A percentile compares a stretch with the other conserved stretches of the same genome.
phyloP scores from a whole-genome alignment of 75 land plant species.

The Cupressus sempervirens region DNA sequence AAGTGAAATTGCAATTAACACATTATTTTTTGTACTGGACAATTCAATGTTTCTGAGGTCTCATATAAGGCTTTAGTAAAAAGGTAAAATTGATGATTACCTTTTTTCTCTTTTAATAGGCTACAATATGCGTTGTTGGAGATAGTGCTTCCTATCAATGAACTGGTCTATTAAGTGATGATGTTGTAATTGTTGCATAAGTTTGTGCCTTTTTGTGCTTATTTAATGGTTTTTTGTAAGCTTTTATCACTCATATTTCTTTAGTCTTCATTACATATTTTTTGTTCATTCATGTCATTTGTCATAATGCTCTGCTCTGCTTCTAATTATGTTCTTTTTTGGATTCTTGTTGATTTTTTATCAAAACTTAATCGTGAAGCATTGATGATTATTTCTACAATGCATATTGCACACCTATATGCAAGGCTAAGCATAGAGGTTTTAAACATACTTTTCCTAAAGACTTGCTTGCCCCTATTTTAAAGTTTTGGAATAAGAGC shows the following conservation, averaged over 20 bases:
- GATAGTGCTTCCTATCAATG: conserved; percentile 84
- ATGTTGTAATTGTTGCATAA: conserved; percentile 95
- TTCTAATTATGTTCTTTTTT: neutral
- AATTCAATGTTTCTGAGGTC: too few species aligned
- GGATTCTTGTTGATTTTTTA: neutral
- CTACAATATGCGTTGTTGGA: conserved; percentile 71
- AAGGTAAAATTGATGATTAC: neutral
- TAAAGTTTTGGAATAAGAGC: conserved; percentile 48
- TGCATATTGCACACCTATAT: conserved; percentile 77
- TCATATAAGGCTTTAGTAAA: neutral
- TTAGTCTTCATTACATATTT: neutral
- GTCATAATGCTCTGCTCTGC: neutral
- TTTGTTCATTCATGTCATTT: neutral
- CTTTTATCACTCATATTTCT: neutral
- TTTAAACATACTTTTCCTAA: conserved; percentile 92
- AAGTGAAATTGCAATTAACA: neutral
- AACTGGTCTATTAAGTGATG: conserved; percentile 62
- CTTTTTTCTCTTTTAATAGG: conserved; percentile 33
- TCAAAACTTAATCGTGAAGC: neutral
- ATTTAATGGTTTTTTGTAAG: neutral
- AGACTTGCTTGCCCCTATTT: conserved; percentile 79
- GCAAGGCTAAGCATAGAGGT: conserved; percentile 91
- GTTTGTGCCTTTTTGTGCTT: conserved; percentile 19
- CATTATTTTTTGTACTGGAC: neutral
- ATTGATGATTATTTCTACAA: conserved; percentile 20